Percentiles rank a stretch among this genome's conserved stretches.
Conservation (phyloP, 2,329 filamentous ascomycete genomes). For the Daldinia sp. region DNA sequence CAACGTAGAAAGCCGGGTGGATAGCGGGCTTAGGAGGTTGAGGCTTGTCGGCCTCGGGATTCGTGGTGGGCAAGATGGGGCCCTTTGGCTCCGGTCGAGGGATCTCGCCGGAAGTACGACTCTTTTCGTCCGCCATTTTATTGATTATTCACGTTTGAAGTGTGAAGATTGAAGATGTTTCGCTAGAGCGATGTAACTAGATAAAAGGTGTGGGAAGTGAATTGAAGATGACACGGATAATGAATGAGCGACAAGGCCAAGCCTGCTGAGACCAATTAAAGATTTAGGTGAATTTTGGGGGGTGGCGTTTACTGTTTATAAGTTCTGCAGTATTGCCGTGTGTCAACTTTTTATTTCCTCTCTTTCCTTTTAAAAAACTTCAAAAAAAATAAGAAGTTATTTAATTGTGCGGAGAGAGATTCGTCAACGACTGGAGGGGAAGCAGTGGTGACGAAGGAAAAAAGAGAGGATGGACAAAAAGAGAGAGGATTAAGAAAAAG, state of each 20-base stretch:
- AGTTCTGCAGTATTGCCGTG: slow-evolving; percentile 16
- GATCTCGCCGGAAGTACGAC: slow-evolving; percentile 82
- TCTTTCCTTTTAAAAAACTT: slow-evolving; percentile 32
- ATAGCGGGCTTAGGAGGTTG: slow-evolving; percentile 73
- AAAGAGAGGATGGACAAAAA: slow-evolving; percentile 30
- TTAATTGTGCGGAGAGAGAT: slow-evolving; percentile 18
- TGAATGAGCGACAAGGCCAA: slow-evolving; percentile 47
- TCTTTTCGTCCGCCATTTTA: slow-evolving; percentile 82
- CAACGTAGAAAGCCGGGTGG: slow-evolving; percentile 88
- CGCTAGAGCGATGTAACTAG: slow-evolving; percentile 20
- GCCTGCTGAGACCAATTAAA: slow-evolving; percentile 48
- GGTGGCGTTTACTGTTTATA: slow-evolving; percentile 24
- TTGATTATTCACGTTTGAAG: slow-evolving; percentile 39
- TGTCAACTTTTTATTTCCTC: slow-evolving; percentile 32
- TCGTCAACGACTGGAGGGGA: slow-evolving; percentile 36
- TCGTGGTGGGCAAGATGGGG: slow-evolving; percentile 82
- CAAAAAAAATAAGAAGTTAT: slow-evolving; percentile 29
- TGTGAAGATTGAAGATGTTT: slow-evolving; percentile 21
- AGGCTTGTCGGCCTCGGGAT: slow-evolving; percentile 78
- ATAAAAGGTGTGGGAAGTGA: slow-evolving; percentile 26
- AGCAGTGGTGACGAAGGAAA: slow-evolving; percentile 29
- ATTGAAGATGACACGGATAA: slow-evolving; percentile 31
- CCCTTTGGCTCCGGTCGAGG: slow-evolving; percentile 68
- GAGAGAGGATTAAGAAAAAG: slow-evolving; percentile 23
- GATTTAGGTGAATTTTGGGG: slow-evolving; percentile 26